Evolutionary conservation across 441 rosid species (phyloP), one percentile per base, ranked within the genome.

Genomic region (Geranium incanum): DNA sequence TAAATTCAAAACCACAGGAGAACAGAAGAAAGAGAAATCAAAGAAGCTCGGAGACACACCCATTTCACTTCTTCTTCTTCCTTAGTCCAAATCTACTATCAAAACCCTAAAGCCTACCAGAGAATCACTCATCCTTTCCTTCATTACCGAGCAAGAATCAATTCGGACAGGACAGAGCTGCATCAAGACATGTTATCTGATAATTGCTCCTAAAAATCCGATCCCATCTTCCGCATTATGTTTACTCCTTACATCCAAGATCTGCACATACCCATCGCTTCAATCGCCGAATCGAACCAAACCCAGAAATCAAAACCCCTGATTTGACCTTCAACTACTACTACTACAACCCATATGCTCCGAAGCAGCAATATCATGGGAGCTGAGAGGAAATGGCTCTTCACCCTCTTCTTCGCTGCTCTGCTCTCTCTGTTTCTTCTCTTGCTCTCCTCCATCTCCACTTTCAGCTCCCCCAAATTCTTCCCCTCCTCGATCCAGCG

Each of bases 301-400:
- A 0, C 69, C 50, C 5, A 50, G 62, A 18, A 4, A 36, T 6
- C 8, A 18, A 21, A 60, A 6, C 0, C n/a, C 57, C 39, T 50
- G 11, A 63, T 38, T 72, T 33, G 41, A 48, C 39, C 36, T 16
- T 19, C 33, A 23, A 23, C 33, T 23, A 23, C 33, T n/a, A n/a
- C n/a, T 2, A 37, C 39, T 1, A 38, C 3, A 38, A 38, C 43
- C 7, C 43, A 6, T 4, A 38, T 4, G 7, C 5, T 38, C 43
- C 5, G 43, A 6, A 38, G 43, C 43, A 38, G 39, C 39, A 37
- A 38, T 6, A 75, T 37, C 16, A 91, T 94, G 97, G 97, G 96
- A 85, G 90, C 94, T 78, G 97, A 94, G 78, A 92, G 76, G 84
- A 90, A 86, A 86, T 89, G 97, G 90, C 84, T 94, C 48, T 88